These are phyloP conservation scores for Plasmodium vivax DNA, from an alignment of 169 alveolate genomes.

Conservation along the genomic window DNA sequence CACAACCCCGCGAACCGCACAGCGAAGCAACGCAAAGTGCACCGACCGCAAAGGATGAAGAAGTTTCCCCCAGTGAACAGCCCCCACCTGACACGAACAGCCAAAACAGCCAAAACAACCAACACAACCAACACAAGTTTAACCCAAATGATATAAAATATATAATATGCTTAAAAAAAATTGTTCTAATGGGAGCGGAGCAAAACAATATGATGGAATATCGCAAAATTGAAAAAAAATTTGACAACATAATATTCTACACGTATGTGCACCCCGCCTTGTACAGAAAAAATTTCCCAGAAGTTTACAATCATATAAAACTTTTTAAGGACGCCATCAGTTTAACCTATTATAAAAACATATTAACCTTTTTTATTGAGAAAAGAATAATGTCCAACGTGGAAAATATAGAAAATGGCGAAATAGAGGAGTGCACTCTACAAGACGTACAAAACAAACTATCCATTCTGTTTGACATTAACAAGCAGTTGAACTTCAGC, in stretches of 20 bases:
- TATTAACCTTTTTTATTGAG: conserved; percentile 48
- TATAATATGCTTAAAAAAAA: conserved; percentile 52
- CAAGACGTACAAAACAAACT: conserved; percentile 20
- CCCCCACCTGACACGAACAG: background rate
- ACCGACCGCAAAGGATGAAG: background rate
- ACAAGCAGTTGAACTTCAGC: conserved; percentile 46
- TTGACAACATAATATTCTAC: conserved; percentile 42
- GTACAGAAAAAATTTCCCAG: background rate
- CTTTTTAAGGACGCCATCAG: conserved; percentile 40
- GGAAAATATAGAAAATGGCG: background rate
- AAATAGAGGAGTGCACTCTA: conserved; percentile 15
- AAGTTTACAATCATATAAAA: conserved; percentile 19
- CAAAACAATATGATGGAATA: conserved; percentile 21
- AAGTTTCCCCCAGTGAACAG: background rate
- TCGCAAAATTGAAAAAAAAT: conserved; percentile 24
- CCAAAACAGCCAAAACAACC: background rate
- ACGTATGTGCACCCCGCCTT: conserved; percentile 12
- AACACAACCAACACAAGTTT: background rate
- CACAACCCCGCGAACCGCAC: background rate
- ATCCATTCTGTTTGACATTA: conserved; percentile 46
- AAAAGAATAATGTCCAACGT: conserved; percentile 16
- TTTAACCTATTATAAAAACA: conserved; percentile 35
- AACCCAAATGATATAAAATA: conserved; percentile 43
- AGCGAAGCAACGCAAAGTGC: background rate
- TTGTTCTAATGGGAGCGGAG: conserved; percentile 43